Evolutionary conservation across 192 early-diverging fungal genomes (phyloP), one percentile per base, ranked within the genome.

Genomic region (Phlyctochytrium planicorne): DNA sequence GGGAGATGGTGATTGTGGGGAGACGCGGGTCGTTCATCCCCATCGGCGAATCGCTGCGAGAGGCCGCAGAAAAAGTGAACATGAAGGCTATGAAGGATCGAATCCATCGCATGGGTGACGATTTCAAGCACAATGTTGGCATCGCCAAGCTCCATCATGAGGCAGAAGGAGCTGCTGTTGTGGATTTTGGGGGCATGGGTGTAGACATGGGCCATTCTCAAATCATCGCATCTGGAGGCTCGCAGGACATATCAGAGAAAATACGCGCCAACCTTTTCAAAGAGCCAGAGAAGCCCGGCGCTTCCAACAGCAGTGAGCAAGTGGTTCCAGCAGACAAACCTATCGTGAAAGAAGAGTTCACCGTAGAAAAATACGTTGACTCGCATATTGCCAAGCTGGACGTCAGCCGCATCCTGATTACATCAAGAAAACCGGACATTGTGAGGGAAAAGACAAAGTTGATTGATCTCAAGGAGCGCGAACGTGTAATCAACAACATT

Each of bases 261-360:
- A 4, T 57, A 24, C 55, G 55, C 12, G 55, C 55, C 55, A 57
- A 57, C 55, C 6, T 25, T 29, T 57, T 29, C 55, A 25, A 57
- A 57, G 55, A 57, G 27, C 6, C 55, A 12, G 25, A 6, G 20
- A 10, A 29, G 16, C 25, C 27, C 55, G 55, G 55, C 55, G 16
- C 12, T 6, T 29, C 27, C 27, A 57, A 25, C 12, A 57, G 16
- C 55, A 25, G 10, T 29, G 12, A 25, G 55, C 20, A 14, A 14
- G 16, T 57, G 40, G n/a, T 50, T 14, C 40, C 40, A 20, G 20
- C 6, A 47, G 40, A 6, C 6, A 10, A 29, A 27, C 55, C 16
- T 10, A 57, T 24, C 14, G 55, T 27, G 16, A 6, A n/a, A n/a
- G n/a, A 29, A 14, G 55, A 57, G 6, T 57, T 57, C 55, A 6